Evolutionary conservation across 2,329 filamentous ascomycete genomes (phyloP), one percentile per base, ranked within the genome.

Genomic region (Sporothrix schenckii): DNA sequence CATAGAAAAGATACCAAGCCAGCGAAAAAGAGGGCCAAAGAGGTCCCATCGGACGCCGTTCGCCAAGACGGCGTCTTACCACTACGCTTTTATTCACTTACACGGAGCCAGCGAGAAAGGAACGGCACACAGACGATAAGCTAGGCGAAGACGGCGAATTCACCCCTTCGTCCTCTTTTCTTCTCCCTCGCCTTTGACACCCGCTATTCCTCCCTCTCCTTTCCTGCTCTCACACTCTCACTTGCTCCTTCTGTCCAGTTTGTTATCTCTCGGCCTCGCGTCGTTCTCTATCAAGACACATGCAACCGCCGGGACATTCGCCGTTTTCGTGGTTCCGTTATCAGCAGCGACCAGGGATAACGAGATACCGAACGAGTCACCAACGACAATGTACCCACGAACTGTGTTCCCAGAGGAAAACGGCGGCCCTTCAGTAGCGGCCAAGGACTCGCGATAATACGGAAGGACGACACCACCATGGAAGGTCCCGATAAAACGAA

Each of bases 251-350:
- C 21, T 5, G 49, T 65, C 21, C 21, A 4, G 49, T 66, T 21
- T 34, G 7, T 21, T 66, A 34, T 52, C 63, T 24, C n/a, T 52
- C 19, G 13, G 27, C 3, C 60, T 50, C 9, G n/a, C 27, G 19
- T n/a, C 30, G 7, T 19, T 50, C 21, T 30, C 47, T 24, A 41
- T 21, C 47, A 66, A 53, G 47, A 66, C 63, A 47, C 16, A 6
- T 14, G 10, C 27, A 6, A 10, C 2, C 63, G 47, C 11, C 47
- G 27, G 19, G 24, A 34, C 19, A 39, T 52, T 66, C 63, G 63
- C 63, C 63, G 63, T 66, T 53, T n/a, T 50, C 63, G 44, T 47
- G 47, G 41, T 53, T 14, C 30, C 63, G 44, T 66, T 66, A 66
- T 66, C 63, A 39, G 47, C n/a, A 53, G 19, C 63, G n/a, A 21